Percentiles rank a stretch among this genome's conserved stretches.
These are phyloP conservation scores for Ophiostoma angusticollis DNA, from an alignment of 2,329 filamentous ascomycete species.

Conservation along the genomic window DNA sequence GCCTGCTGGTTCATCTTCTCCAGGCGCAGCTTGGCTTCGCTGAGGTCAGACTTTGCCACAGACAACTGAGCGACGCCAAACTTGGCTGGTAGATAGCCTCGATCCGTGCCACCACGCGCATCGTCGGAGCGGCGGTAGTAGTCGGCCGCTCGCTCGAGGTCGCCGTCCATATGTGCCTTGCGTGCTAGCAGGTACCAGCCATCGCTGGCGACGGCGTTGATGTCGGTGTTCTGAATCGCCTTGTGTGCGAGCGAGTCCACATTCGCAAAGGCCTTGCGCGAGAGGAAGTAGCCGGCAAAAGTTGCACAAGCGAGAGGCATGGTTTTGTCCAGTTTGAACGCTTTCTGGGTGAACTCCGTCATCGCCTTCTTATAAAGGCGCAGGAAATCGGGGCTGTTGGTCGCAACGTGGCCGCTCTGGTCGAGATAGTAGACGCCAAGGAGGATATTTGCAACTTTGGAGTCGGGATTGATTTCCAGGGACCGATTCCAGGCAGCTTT, in stretches of 20 bases:
- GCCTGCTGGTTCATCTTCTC: slow-evolving; percentile 89
- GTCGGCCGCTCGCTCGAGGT: slow-evolving; percentile 62
- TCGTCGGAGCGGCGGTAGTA: slow-evolving; percentile 86
- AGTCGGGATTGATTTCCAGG: slow-evolving; percentile 66
- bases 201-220: slow-evolving; percentile 92
- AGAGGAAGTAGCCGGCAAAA: slow-evolving; percentile 81
- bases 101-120: slow-evolving; percentile 80
- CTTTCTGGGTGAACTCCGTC: slow-evolving; percentile 84
- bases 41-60: slow-evolving; percentile 69
- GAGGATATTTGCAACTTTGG: slow-evolving; percentile 81
- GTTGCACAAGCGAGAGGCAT: slow-evolving; percentile 81
- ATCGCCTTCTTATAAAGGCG: slow-evolving; percentile 84
- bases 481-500: slow-evolving; percentile 81
- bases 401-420: slow-evolving; percentile 67
- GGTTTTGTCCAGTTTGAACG: slow-evolving; percentile 87
- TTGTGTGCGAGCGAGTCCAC: slow-evolving; percentile 82
- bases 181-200: slow-evolving; percentile 92
- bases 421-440: slow-evolving; percentile 85
- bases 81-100: slow-evolving; percentile 84
- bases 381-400: slow-evolving; percentile 74
- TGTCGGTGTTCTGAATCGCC: slow-evolving; percentile 89
- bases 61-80: slow-evolving; percentile 87
- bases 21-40: slow-evolving; percentile 82
- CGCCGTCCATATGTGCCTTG: slow-evolving; percentile 75
- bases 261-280: slow-evolving; percentile 65